These are phyloP conservation scores for Euphorbia lathyris DNA, from an alignment of 345 rosid genomes.

Conservation along the genomic window DNA sequence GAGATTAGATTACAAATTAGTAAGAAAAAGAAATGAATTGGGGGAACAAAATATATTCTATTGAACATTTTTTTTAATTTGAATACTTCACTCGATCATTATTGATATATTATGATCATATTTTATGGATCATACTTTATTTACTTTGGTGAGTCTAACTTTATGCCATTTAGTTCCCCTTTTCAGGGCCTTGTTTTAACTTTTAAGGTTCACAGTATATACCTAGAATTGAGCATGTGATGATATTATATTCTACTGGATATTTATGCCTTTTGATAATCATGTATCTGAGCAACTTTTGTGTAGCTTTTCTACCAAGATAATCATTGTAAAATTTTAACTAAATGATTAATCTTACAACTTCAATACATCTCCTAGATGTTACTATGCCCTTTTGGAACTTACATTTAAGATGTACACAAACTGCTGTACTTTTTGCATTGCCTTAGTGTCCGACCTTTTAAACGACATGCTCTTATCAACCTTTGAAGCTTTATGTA, in stretches of 20 bases:
- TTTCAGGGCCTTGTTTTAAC: background rate
- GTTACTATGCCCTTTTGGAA: background rate
- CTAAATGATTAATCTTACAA: background rate
- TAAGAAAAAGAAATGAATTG: too few relatives aligned
- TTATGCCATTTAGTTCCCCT: background rate
- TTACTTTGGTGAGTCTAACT: background rate
- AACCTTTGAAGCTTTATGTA: too few relatives aligned
- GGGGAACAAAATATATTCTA: too few relatives aligned
- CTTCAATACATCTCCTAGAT: background rate
- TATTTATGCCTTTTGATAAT: too few relatives aligned
- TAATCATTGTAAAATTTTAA: background rate
- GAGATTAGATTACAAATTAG: too few relatives aligned
- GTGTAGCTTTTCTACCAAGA: background rate
- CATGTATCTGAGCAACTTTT: background rate
- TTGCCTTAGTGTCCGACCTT: too few relatives aligned
- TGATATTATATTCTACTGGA: background rate
- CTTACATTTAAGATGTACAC: background rate
- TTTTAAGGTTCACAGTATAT: background rate
- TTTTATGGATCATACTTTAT: too few relatives aligned
- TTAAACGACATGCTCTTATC: too few relatives aligned
- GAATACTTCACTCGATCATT: too few relatives aligned
- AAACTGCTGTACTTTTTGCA: background rate
- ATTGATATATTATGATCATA: too few relatives aligned
- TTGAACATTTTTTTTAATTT: too few relatives aligned
- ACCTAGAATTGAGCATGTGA: background rate